A percentile compares a stretch with the other conserved stretches of the same genome.
These are phyloP conservation scores for Candida sithepensis DNA, from an alignment of 805 yeast genomes.

Conservation along the genomic window DNA sequence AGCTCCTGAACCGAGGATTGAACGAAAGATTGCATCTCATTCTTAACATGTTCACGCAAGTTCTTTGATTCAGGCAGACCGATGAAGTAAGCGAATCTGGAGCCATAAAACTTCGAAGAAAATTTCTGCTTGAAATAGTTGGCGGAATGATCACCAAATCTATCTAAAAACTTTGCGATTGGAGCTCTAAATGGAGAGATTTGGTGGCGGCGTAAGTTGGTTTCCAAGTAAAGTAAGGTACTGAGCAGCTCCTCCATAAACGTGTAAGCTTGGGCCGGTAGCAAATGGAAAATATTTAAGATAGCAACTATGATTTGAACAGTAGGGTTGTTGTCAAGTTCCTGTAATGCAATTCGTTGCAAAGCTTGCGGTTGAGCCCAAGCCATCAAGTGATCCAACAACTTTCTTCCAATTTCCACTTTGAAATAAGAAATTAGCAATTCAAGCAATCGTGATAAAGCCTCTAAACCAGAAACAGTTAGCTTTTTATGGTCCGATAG, in stretches of 20 bases:
- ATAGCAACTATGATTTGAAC: constrained; percentile 88
- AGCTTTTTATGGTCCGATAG: constrained; percentile 89
- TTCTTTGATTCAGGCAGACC: constrained; percentile 50
- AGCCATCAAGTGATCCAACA: constrained; percentile 89
- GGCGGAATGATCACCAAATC: constrained; percentile 74
- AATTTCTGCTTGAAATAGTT: constrained; percentile 67
- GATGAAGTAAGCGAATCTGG: constrained; percentile 64
- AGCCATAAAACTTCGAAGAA: constrained; percentile 60
- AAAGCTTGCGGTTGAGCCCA: constrained; percentile 88
- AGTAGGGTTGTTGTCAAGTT: constrained; percentile 73
- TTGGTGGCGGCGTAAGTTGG: constrained; percentile 77
- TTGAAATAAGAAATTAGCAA: constrained; percentile 88
- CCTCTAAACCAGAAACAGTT: constrained; percentile 86
- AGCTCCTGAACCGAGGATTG: constrained; percentile 45
- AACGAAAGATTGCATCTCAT: constrained; percentile 46
- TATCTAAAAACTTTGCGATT: constrained; percentile 76
- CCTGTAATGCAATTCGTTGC: constrained; percentile 74
- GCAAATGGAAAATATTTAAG: constrained; percentile 81
- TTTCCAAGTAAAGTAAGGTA: constrained; percentile 74
- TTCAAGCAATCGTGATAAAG: constrained; percentile 81
- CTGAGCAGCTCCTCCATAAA: constrained; percentile 84
- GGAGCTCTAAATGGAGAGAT: constrained; percentile 91
- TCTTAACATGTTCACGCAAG: constrained; percentile 53
- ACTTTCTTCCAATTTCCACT: constrained; percentile 92
- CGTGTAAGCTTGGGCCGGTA: constrained; percentile 90